Conservation (phyloP, 73 alveolate species). For the Tetrahymena elliotti region DNA sequence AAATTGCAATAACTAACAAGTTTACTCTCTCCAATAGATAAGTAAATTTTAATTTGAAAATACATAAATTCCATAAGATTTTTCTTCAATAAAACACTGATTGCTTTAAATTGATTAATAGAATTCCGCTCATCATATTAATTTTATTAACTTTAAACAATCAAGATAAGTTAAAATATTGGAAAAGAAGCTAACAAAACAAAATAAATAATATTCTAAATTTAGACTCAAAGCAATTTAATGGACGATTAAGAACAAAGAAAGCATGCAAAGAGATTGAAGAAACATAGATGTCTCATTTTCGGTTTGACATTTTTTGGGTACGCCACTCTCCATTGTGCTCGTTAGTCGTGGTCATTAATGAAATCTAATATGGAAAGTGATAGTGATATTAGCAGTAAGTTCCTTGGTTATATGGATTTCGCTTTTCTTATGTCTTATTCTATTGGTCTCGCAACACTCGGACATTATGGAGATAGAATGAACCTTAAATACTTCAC, state of each 20-base stretch:
- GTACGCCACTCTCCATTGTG: conserved; percentile 23
- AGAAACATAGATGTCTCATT: not conserved
- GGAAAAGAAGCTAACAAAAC: not conserved
- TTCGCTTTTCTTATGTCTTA: conserved; percentile 23
- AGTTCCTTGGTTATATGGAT: conserved; percentile 5
- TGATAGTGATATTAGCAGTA: not conserved
- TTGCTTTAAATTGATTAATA: not conserved
- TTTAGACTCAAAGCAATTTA: not conserved
- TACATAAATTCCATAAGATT: not conserved
- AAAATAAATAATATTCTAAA: not conserved
- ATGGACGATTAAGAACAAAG: not conserved
- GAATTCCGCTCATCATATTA: not conserved
- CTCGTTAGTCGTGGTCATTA: conserved; percentile 12
- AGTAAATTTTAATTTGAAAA: not conserved
- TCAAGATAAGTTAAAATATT: not conserved
- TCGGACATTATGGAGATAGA: conserved; percentile 20
- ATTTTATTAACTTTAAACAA: not conserved
- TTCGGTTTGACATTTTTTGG: conserved; percentile 12
- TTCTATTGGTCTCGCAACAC: conserved; percentile 16
- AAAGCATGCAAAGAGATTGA: not conserved
- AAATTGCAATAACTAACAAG: not conserved
- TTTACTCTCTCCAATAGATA: not conserved
- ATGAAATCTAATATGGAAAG: not conserved
- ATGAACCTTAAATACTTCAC: conserved; percentile 4
- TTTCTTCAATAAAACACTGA: not conserved